Percentiles rank a stretch among this genome's conserved stretches.
Conservation (phyloP, 371 early-diverging fungal genomes). For the Rhizopus arrhizus region DNA sequence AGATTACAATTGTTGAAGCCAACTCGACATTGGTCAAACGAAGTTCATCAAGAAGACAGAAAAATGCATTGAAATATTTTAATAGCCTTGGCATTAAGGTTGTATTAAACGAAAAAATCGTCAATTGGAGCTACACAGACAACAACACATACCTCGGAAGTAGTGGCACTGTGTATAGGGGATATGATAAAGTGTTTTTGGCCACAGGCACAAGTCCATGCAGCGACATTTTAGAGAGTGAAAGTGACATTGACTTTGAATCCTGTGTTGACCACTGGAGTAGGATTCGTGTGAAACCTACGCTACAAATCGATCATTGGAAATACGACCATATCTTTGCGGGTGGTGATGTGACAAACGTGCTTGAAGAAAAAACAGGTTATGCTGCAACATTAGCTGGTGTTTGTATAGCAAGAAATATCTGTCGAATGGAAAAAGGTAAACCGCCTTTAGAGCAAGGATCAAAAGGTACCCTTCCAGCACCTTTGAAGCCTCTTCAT, state of each 20-base stretch:
- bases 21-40: constrained; percentile 39
- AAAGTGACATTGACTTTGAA: constrained; percentile 26
- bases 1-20: constrained; percentile 60
- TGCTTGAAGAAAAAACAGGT: constrained; percentile 63
- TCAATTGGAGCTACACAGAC: constrained; percentile 17
- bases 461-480: constrained; percentile 38
- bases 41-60: constrained; percentile 40
- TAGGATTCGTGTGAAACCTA: constrained; percentile 57
- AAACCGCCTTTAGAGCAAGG: constrained; percentile 46
- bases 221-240: constrained; percentile 24
- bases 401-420: constrained; percentile 54
- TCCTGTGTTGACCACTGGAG: constrained; percentile 38
- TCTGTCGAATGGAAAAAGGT: constrained; percentile 50
- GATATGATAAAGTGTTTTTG: constrained; percentile 38
- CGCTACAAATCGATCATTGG: constrained; percentile 63
- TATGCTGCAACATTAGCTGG: constrained; percentile 61
- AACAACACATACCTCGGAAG: constrained; percentile 30
- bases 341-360: constrained; percentile 68
- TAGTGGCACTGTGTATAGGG: constrained; percentile 29
- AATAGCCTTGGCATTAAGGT: constrained; percentile 61
- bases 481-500: constrained; percentile 42
- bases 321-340: constrained; percentile 66
- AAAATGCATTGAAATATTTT: constrained; percentile 52
- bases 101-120: constrained; percentile 61
- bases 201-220: constrained; percentile 49